phyloP scores from a whole-genome alignment of 495 filamentous ascomycete species.

The Aspergillus funiculosus region DNA sequence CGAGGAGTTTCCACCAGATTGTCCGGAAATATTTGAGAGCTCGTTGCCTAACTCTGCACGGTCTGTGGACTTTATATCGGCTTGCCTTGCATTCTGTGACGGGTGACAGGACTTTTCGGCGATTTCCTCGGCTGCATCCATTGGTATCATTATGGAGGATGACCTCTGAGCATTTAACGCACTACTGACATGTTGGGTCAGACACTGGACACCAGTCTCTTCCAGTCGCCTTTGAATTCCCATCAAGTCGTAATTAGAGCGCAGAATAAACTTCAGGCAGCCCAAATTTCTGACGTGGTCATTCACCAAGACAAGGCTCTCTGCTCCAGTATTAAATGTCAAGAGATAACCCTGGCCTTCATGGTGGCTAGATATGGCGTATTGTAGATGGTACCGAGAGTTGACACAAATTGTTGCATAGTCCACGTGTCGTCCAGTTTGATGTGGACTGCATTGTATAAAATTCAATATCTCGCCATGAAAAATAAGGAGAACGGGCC shows the following conservation, averaged over 20 bases:
- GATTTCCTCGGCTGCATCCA: slow-evolving; percentile 15
- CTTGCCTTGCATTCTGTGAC: background rate
- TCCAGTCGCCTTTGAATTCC: slow-evolving; percentile 3
- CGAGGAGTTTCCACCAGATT: background rate
- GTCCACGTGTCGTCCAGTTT: background rate
- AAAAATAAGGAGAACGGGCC: slow-evolving; percentile 5
- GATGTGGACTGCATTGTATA: slow-evolving; percentile 1
- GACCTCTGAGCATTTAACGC: background rate
- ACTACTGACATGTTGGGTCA: background rate
- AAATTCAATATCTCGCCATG: slow-evolving; percentile 4
- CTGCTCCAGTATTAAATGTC: background rate
- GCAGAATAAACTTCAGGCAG: slow-evolving; percentile 2
- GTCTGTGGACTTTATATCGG: background rate
- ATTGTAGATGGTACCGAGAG: background rate
- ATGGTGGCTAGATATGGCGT: background rate
- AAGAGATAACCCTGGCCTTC: background rate
- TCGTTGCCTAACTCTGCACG: background rate
- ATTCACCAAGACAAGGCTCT: slow-evolving; percentile 3
- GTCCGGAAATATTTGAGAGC: background rate
- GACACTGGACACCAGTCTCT: background rate
- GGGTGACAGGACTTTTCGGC: background rate
- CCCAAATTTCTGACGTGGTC: slow-evolving; percentile 1
- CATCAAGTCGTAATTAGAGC: slow-evolving; percentile 6
- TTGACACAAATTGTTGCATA: slow-evolving; percentile 9
- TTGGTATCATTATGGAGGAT: slow-evolving; percentile 10